Conservation (phyloP, 179 eudicot species). For the Drosera spatulata region DNA sequence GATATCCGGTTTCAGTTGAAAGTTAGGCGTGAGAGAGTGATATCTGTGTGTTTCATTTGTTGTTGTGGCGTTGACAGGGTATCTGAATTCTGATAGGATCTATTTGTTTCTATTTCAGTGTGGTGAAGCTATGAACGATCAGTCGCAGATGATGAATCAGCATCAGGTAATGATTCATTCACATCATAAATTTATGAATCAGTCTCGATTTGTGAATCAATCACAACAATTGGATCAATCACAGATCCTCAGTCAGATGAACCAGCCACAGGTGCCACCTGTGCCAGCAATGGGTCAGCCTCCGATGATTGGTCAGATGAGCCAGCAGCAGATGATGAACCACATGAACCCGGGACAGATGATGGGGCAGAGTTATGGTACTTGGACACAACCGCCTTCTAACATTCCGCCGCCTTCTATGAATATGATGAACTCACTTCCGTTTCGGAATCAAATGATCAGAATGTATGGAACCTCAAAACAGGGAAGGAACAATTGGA, state of each 20-base stretch:
- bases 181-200: constrained; percentile 18
- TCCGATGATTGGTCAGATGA: constrained; percentile 27
- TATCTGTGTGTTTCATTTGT: background rate
- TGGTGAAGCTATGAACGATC: constrained; percentile 34
- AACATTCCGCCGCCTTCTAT: constrained; percentile 16
- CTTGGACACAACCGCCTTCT: constrained; percentile 42
- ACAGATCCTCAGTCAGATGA: constrained; percentile 3
- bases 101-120: constrained; percentile 3
- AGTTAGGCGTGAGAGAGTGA: too few species aligned
- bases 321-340: constrained; percentile 8
- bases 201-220: constrained; percentile 31
- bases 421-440: constrained; percentile 18
- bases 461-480: constrained; percentile 25
- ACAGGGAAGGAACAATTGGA: constrained; percentile 50
- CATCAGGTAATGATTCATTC: constrained; percentile 4
- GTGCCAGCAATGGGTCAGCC: constrained; percentile 8
- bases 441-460: constrained; percentile 34
- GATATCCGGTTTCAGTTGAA: constrained; percentile 31
- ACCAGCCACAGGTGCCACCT: constrained; percentile 5
- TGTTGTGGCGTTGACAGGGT: constrained; percentile 6
- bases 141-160: constrained; percentile 20
- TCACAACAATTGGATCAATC: constrained; percentile 13
- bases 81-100: constrained; percentile 2
- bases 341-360: background rate
- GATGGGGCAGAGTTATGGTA: constrained; percentile 34